Evolutionary conservation across 2,329 filamentous ascomycete genomes (phyloP).

Genomic region (Neocatenulostroma microsporum): DNA sequence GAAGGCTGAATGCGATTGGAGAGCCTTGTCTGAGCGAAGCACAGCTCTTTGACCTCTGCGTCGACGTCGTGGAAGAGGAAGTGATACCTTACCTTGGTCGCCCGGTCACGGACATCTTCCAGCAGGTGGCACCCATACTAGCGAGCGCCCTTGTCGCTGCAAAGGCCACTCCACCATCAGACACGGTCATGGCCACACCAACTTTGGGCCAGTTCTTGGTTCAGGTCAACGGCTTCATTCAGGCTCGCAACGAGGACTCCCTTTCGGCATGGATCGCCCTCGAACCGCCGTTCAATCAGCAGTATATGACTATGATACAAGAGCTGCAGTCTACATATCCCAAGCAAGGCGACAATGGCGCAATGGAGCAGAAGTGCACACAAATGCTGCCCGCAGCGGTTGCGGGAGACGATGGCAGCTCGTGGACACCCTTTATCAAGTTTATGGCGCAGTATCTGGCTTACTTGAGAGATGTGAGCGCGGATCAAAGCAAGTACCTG

Average conservation of each 20-base stretch:
- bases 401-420: slow-evolving; percentile 55
- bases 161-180: background rate
- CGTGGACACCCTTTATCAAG: slow-evolving; percentile 68
- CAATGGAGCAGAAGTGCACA: slow-evolving; percentile 57
- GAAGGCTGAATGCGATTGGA: slow-evolving; percentile 5
- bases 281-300: slow-evolving; percentile 60
- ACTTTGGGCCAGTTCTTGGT: slow-evolving; percentile 61
- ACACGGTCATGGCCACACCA: slow-evolving; percentile 42
- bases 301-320: slow-evolving; percentile 59
- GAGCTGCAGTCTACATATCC: slow-evolving; percentile 59
- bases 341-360: slow-evolving; percentile 38
- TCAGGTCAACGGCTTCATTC: slow-evolving; percentile 55
- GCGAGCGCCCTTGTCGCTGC: slow-evolving; percentile 5
- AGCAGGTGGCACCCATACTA: slow-evolving; percentile 5
- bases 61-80: slow-evolving; percentile 4
- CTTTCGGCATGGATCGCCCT: slow-evolving; percentile 66
- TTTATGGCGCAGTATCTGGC: slow-evolving; percentile 76
- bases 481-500: slow-evolving; percentile 66
- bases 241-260: slow-evolving; percentile 54
- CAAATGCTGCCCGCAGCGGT: slow-evolving; percentile 57
- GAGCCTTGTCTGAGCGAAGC: slow-evolving; percentile 4
- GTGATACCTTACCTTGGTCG: slow-evolving; percentile 6
- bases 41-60: background rate
- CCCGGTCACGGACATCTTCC: slow-evolving; percentile 7
- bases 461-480: slow-evolving; percentile 74